phyloP scores from a whole-genome alignment of 805 yeast species.

The Maudiozyma pseudohumilis region DNA sequence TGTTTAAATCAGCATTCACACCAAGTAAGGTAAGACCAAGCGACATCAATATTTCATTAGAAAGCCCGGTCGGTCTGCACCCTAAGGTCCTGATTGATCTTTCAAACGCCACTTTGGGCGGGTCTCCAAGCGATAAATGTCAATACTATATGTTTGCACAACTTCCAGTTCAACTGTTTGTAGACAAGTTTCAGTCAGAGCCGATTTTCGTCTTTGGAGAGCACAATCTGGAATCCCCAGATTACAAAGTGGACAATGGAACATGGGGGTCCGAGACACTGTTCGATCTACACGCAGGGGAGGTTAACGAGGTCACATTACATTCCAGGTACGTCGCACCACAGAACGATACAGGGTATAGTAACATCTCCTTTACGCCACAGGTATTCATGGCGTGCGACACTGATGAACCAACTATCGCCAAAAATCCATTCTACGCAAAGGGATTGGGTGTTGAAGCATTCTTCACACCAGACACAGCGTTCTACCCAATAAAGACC shows the following conservation, averaged over 20 bases:
- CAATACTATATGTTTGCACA: slow-evolving; percentile 35
- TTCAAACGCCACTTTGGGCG: background rate
- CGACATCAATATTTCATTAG: slow-evolving; percentile 8
- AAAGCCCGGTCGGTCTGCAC: slow-evolving; percentile 32
- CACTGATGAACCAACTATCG: slow-evolving; percentile 19
- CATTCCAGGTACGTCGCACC: slow-evolving; percentile 47
- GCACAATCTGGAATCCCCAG: slow-evolving; percentile 48
- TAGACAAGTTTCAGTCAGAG: slow-evolving; percentile 47
- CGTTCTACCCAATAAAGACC: slow-evolving; percentile 30
- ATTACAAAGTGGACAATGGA: slow-evolving; percentile 29
- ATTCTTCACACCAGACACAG: slow-evolving; percentile 37
- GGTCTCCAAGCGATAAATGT: slow-evolving; percentile 26
- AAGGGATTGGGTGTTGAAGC: slow-evolving; percentile 36
- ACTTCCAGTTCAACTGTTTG: slow-evolving; percentile 38
- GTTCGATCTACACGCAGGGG: slow-evolving; percentile 26
- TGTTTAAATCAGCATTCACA: slow-evolving; percentile 10
- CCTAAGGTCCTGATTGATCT: slow-evolving; percentile 26
- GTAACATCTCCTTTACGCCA: slow-evolving; percentile 30
- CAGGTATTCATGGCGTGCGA: slow-evolving; percentile 43
- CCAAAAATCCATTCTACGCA: slow-evolving; percentile 32
- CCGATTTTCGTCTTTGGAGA: slow-evolving; percentile 42
- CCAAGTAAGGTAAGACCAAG: background rate
- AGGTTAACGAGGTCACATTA: slow-evolving; percentile 31
- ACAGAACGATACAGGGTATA: slow-evolving; percentile 10
- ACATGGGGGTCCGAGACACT: slow-evolving; percentile 40